Percentiles rank a stretch among this genome's conserved stretches.
Evolutionary conservation across 805 yeast genomes (phyloP).

Genomic region (Wickerhamomyces queroliae): DNA sequence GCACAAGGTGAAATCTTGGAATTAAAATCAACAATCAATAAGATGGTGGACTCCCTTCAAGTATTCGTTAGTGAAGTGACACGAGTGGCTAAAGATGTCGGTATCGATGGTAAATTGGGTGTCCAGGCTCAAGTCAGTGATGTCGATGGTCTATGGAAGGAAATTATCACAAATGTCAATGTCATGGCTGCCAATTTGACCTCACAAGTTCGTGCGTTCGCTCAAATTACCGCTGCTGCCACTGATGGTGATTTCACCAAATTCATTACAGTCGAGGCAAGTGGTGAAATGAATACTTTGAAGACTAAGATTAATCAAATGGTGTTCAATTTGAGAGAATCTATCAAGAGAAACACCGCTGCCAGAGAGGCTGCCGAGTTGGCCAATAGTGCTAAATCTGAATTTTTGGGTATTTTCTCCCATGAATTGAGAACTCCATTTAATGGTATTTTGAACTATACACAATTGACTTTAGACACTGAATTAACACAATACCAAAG

Average conservation of each 20-base stretch:
- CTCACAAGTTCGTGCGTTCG: slow-evolving; percentile 83
- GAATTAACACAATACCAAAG: slow-evolving; percentile 83
- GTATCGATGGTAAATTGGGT: slow-evolving; percentile 83
- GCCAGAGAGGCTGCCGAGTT: slow-evolving; percentile 88
- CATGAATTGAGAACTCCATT: slow-evolving; percentile 82
- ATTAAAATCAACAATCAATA: slow-evolving; percentile 73
- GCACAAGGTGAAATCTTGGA: slow-evolving; percentile 85
- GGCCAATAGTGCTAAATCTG: slow-evolving; percentile 80
- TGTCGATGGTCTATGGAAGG: slow-evolving; percentile 85
- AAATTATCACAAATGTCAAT: slow-evolving; percentile 78
- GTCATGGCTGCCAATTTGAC: slow-evolving; percentile 86
- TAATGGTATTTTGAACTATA: slow-evolving; percentile 88
- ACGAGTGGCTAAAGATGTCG: slow-evolving; percentile 81
- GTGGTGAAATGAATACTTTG: slow-evolving; percentile 67
- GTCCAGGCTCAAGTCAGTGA: slow-evolving; percentile 82
- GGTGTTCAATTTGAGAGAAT: slow-evolving; percentile 77
- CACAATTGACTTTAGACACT: slow-evolving; percentile 77
- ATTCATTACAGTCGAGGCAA: slow-evolving; percentile 79
- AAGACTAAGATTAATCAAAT: slow-evolving; percentile 54
- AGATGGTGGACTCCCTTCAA: slow-evolving; percentile 83
- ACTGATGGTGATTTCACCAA: slow-evolving; percentile 86
- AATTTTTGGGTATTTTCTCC: slow-evolving; percentile 78
- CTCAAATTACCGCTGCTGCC: slow-evolving; percentile 87
- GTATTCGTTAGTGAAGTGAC: slow-evolving; percentile 81
- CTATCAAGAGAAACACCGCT: slow-evolving; percentile 80